A percentile compares a stretch with the other conserved stretches of the same genome.
Evolutionary conservation across 495 filamentous ascomycete genomes (phyloP).

Genomic region (Immersiella caudata): DNA sequence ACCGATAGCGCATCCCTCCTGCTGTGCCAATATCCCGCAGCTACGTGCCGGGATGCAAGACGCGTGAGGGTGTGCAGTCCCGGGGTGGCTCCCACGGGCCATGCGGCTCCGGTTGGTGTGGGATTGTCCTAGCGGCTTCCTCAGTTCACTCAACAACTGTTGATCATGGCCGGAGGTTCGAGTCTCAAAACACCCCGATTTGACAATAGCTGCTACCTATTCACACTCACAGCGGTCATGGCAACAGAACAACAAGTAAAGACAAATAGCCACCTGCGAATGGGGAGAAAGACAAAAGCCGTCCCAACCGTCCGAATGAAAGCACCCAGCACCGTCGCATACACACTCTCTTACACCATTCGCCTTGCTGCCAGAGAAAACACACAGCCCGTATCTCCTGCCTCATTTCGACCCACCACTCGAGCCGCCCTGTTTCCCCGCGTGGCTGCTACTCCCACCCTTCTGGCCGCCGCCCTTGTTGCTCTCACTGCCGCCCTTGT

Average conservation of each 20-base stretch:
- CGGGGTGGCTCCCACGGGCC: background rate
- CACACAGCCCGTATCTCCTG: background rate
- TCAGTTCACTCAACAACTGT: background rate
- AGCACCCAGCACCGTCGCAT: background rate
- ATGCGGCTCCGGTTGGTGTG: slow-evolving; percentile 2
- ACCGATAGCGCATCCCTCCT: background rate
- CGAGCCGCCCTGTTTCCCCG: slow-evolving; percentile 17
- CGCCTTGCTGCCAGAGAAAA: background rate
- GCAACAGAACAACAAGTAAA: background rate
- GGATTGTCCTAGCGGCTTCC: slow-evolving; percentile 2
- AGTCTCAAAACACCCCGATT: background rate
- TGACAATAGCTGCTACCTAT: background rate
- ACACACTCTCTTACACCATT: background rate
- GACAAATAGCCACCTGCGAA: background rate
- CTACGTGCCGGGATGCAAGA: background rate
- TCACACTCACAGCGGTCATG: background rate
- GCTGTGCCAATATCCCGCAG: slow-evolving; percentile 1
- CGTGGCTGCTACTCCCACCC: slow-evolving; percentile 19
- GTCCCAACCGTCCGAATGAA: background rate
- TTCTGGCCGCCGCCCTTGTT: slow-evolving; percentile 19
- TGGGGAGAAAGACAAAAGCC: background rate
- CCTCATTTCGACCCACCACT: slow-evolving; percentile 12
- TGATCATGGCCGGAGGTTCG: background rate
- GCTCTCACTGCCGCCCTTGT: slow-evolving; percentile 27
- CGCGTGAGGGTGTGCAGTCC: background rate